Evolutionary conservation across 495 filamentous ascomycete species (phyloP).

Genomic region (Penicillium paradoxum): DNA sequence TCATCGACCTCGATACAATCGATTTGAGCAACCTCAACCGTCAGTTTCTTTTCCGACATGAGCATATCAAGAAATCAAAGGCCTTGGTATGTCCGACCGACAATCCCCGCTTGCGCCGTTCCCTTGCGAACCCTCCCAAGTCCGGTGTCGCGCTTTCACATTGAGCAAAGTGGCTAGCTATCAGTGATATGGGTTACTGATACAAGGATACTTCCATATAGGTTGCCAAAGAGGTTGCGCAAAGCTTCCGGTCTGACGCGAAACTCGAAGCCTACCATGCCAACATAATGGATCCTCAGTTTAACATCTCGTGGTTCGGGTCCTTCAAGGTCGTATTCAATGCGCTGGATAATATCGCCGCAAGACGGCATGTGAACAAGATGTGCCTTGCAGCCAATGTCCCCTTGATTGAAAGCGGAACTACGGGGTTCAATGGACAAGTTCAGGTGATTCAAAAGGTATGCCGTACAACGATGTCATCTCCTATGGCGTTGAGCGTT

Average conservation of each 20-base stretch:
- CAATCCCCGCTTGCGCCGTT: conserved; percentile 7
- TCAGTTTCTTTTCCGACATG: conserved; percentile 94
- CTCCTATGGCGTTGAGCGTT: not conserved
- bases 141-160: not conserved
- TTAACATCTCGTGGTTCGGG: conserved; percentile 86
- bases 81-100: conserved; percentile 65
- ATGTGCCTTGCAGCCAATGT: conserved; percentile 94
- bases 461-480: not conserved
- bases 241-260: conserved; percentile 83
- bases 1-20: conserved; percentile 97
- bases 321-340: conserved; percentile 88
- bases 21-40: conserved; percentile 97
- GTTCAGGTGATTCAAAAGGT: conserved; percentile 93
- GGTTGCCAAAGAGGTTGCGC: conserved; percentile 92
- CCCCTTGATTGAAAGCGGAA: conserved; percentile 92
- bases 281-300: conserved; percentile 91
- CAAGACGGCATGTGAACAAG: conserved; percentile 89
- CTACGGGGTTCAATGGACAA: conserved; percentile 96
- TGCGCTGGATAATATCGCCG: conserved; percentile 93
- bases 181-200: conserved; percentile 14
- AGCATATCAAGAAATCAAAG: conserved; percentile 98
- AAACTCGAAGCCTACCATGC: conserved; percentile 88
- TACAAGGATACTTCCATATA: conserved; percentile 35
- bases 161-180: not conserved
- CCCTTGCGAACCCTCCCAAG: conserved; percentile 2